phyloP scores from a whole-genome alignment of 2,329 filamentous ascomycete genomes.

The Monosporascus sp. region DNA sequence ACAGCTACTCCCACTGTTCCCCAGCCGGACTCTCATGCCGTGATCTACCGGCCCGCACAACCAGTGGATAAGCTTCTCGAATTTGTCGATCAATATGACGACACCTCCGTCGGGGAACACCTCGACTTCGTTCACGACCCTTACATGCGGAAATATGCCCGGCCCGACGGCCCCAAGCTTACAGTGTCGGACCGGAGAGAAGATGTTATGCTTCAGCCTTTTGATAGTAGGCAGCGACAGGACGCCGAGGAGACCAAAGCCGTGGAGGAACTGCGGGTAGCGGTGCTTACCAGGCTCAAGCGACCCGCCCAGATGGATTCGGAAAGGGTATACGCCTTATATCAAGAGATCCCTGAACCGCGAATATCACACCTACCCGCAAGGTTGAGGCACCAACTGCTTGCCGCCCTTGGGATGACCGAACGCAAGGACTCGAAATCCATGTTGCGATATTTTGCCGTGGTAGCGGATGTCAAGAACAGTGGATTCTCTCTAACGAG shows the following conservation, averaged over 20 bases:
- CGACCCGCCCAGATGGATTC: slow-evolving; percentile 36
- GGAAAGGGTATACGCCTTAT: slow-evolving; percentile 44
- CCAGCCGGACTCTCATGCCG: background rate
- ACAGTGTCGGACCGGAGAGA: slow-evolving; percentile 45
- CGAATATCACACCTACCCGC: slow-evolving; percentile 46
- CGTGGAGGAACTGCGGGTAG: slow-evolving; percentile 35
- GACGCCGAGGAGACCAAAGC: slow-evolving; percentile 30
- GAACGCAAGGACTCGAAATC: slow-evolving; percentile 50
- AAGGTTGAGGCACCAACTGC: slow-evolving; percentile 54
- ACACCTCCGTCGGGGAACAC: slow-evolving; percentile 47
- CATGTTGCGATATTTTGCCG: slow-evolving; percentile 77
- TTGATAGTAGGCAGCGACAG: slow-evolving; percentile 33
- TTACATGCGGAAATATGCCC: slow-evolving; percentile 49
- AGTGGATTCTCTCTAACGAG: slow-evolving; percentile 63
- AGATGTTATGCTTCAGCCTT: slow-evolving; percentile 43
- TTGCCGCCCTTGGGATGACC: slow-evolving; percentile 64
- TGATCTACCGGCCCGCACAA: background rate
- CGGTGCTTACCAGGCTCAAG: slow-evolving; percentile 37
- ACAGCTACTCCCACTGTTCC: slow-evolving; percentile 7
- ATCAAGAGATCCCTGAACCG: slow-evolving; percentile 46
- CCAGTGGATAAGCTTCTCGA: slow-evolving; percentile 43
- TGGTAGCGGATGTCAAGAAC: slow-evolving; percentile 78
- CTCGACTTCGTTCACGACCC: slow-evolving; percentile 49
- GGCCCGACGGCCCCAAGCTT: slow-evolving; percentile 43
- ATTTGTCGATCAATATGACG: slow-evolving; percentile 47